Conservation (phyloP, 2,329 filamentous ascomycete genomes). For the Bisporella sp. region DNA sequence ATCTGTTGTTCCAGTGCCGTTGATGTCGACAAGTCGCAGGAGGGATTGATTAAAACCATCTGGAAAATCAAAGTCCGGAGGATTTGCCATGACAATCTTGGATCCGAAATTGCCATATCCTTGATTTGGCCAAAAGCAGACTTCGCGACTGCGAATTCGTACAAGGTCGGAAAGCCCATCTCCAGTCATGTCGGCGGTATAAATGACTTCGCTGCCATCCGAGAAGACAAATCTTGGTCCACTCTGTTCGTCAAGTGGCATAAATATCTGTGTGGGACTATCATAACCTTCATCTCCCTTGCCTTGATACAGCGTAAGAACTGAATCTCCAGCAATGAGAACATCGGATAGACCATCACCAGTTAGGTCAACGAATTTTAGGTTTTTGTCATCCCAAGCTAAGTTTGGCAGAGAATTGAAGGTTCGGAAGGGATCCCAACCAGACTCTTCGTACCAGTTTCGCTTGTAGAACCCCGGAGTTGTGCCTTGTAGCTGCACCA, state of each 20-base stretch:
- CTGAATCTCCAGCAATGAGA: neutral
- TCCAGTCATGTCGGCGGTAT: constrained; percentile 2
- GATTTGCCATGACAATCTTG: constrained; percentile 1
- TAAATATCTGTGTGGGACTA: neutral
- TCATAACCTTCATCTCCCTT: neutral
- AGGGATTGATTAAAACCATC: neutral
- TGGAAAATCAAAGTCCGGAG: neutral
- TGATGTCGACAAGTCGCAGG: constrained; percentile 1
- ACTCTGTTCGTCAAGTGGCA: neutral
- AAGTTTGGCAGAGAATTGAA: neutral
- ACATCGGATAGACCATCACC: constrained; percentile 1
- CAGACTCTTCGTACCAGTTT: no score
- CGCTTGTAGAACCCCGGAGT: neutral
- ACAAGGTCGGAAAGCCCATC: constrained; percentile 2
- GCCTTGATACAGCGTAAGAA: neutral
- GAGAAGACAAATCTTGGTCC: neutral
- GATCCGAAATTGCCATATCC: constrained; percentile 3
- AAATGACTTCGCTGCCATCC: neutral
- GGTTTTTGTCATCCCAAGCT: neutral
- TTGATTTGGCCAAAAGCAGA: constrained; percentile 4
- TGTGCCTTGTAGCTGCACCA: no score
- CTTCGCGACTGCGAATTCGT: constrained; percentile 1
- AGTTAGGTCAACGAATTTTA: constrained; percentile 2
- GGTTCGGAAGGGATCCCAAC: neutral
- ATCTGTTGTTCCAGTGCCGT: constrained; percentile 2